Base-by-base conservation (phyloP, 176 grass and related monocot species). In the Oryza nivara region DNA sequence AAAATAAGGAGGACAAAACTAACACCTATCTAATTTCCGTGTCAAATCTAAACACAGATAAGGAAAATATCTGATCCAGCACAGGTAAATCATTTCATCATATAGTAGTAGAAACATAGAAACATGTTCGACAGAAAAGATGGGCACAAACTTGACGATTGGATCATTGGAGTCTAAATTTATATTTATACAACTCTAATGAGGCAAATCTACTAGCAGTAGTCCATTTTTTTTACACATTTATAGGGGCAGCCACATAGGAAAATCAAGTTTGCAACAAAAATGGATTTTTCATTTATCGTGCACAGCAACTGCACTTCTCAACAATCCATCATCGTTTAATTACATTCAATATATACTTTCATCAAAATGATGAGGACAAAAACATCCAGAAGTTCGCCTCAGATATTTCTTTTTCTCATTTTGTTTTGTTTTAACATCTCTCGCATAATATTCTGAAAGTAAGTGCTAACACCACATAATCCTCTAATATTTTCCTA, bases 281-380 rank as follows among this genome's bases (percentile, higher is more conserved):
- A 47, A 61, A 32, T 20, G 23, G 38, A 46, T 63, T 25, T 47
- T 43, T 1, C 51, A 60, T 48, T 44, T 34, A 51, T 51, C n/a
- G 48, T 86, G 84, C 68, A 86, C 79, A 83, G 0, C 66, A 51
- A 38, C 41, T 74, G 48, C 20, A 35, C 11, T 52, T 76, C 26
- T 72, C 56, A 22, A 22, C 3, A n/a, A 9, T 9, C 10, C 14
- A 25, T 40, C 9, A 46, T 73, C 49, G 36, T 16, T 64, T 68
- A 86, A 40, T 86, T 83, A 83, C 80, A 86, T 74, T 47, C 61
- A 63, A 22, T 14, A 83, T 11, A 83, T 17, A 73, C 35, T 63
- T 66, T 58, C 28, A 40, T 68, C 20, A 74, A 23, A 44, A 69
- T 74, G 26, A 78, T 3, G 70, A 90, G 68, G 38, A 26, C 11